These are phyloP conservation scores for Atkinsonella hypoxylon DNA, from an alignment of 2,329 filamentous ascomycete genomes.

Conservation along the genomic window DNA sequence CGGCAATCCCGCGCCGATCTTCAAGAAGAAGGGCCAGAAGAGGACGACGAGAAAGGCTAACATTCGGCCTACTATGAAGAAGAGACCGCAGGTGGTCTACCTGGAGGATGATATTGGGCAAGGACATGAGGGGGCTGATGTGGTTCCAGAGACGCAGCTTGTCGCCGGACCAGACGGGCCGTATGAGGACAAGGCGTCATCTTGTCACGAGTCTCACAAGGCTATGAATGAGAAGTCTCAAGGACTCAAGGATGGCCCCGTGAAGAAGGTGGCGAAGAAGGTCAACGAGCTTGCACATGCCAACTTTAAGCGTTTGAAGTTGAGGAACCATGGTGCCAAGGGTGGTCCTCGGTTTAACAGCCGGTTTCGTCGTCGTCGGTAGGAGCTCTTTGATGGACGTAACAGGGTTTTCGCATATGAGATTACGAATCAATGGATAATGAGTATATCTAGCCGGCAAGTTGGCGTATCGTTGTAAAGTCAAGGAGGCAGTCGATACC, in stretches of 20 bases:
- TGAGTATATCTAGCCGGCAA: not conserved
- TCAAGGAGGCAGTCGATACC: too few species aligned
- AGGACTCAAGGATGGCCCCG: constrained; percentile 27
- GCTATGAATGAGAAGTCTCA: constrained; percentile 17
- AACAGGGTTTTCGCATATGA: not conserved
- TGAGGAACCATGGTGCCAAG: constrained; percentile 50
- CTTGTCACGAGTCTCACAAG: constrained; percentile 9
- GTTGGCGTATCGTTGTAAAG: not conserved
- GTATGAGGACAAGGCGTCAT: constrained; percentile 5
- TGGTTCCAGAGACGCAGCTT: constrained; percentile 18
- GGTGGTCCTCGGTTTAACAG: constrained; percentile 46
- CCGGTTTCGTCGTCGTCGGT: constrained; percentile 41
- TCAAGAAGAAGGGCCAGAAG: constrained; percentile 79
- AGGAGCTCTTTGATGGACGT: not conserved
- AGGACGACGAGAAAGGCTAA: constrained; percentile 59
- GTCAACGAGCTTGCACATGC: constrained; percentile 52
- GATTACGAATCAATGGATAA: not conserved
- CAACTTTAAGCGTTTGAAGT: constrained; percentile 55
- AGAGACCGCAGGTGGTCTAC: constrained; percentile 28
- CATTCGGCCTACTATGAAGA: constrained; percentile 42
- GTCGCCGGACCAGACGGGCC: constrained; percentile 11
- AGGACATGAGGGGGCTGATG: constrained; percentile 21
- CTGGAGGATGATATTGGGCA: constrained; percentile 16
- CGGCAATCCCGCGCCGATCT: constrained; percentile 49
- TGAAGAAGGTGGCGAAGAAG: constrained; percentile 44